Base-by-base conservation (phyloP, 495 filamentous ascomycete genomes). In the Neurospora terricola region DNA sequence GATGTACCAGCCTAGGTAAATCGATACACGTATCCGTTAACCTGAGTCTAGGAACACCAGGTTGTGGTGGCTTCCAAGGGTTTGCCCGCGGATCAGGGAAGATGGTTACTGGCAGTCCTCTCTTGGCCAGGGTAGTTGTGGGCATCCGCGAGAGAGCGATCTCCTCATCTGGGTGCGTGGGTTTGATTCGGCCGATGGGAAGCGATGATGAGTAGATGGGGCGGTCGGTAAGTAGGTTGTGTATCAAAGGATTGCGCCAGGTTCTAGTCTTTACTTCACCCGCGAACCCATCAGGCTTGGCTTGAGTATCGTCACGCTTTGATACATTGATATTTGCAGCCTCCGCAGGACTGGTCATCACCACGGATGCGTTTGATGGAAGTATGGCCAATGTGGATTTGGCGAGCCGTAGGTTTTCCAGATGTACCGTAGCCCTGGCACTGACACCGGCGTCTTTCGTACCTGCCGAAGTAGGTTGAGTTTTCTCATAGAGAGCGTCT, bases 141-240 rank as follows among this genome's bases (percentile, higher is more conserved):
- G 86, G 81, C 70, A 83, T 80, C 8, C 74, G 73, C 8, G 75
- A 70, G 1, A 72, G 45, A 1, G 71, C 54, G 62, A 72, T 14
- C 5, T 75, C 62, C 23, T 37, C 34, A 59, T 42, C 39, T 71
- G 34, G 78, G 73, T 36, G 77, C 66, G 12, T 77, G 40, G 81
- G 81, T 23, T 84, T 84, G 38, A 86, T 80, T 27, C 90, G 87
- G 69, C 88, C 87, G 5, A 88, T 82, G 0, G 96, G 96, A 1
- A 99, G 85, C 0, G 96, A 99, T 2, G 96, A 94, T 11, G 94
- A 98, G 73, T 93, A 90, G 27, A 93, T 84, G 2, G 96, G 96
- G 78, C 97, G 95, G 81, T 99, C 94, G 18, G 96, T 99, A 21
- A 99, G 87, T 9, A 98, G 90, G 76, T 96, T 98, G 81, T 98